Conservation (phyloP, 495 filamentous ascomycete species). For the Neurospora sublineolata region DNA sequence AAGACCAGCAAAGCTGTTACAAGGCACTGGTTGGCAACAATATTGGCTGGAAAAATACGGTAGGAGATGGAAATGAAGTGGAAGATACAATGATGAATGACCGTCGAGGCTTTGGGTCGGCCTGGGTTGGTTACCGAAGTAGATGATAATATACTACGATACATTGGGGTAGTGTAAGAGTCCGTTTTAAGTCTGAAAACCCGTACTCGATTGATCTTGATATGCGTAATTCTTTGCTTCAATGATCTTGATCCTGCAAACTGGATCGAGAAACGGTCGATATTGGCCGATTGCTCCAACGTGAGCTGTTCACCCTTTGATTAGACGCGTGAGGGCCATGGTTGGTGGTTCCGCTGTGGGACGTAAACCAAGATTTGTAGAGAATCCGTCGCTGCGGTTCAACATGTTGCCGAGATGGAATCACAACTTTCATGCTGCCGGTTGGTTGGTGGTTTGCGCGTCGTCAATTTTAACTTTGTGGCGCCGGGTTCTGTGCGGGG, state of each 20-base stretch:
- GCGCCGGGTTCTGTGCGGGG: not conserved
- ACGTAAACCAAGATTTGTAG: too few species aligned
- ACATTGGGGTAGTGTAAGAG: not conserved
- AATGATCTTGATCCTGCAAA: not conserved
- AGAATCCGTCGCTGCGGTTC: too few species aligned
- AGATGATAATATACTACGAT: not conserved
- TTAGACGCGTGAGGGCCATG: too few species aligned
- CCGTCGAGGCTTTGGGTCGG: not conserved
- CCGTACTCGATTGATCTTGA: not conserved
- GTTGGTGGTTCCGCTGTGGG: too few species aligned
- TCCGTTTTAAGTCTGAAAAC: not conserved
- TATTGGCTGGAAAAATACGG: not conserved
- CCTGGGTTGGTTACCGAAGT: not conserved
- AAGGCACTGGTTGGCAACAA: accelerated
- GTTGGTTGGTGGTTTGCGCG: not conserved
- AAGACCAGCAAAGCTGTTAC: not conserved
- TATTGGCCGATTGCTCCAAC: too few species aligned
- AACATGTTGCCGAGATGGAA: too few species aligned
- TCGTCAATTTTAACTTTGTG: not conserved
- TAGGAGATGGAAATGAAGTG: not conserved
- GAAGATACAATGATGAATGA: not conserved
- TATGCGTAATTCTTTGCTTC: not conserved
- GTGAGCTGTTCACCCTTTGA: too few species aligned
- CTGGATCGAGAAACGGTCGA: not conserved
- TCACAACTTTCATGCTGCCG: too few species aligned